Percentiles rank a stretch among this genome's conserved stretches.
phyloP scores from a whole-genome alignment of 352 stramenopile species.

The Pythium inflatum region DNA sequence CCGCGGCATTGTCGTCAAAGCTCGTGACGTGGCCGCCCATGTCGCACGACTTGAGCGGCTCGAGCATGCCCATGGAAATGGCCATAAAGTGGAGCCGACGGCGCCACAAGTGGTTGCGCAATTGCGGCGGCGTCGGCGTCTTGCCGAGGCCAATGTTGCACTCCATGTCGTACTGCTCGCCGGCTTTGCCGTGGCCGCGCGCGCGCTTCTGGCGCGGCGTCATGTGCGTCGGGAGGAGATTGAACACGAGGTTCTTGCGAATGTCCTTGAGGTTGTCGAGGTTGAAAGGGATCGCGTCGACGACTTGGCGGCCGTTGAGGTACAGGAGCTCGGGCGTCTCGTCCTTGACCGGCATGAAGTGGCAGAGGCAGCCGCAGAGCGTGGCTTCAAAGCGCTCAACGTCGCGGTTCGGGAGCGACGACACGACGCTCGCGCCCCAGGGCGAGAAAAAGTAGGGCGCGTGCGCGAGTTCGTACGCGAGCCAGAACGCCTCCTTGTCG shows the following conservation, averaged over 20 bases:
- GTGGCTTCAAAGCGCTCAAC: slow-evolving; percentile 55
- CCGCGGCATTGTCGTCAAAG: background rate
- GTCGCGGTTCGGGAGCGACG: slow-evolving; percentile 49
- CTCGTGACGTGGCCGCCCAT: slow-evolving; percentile 28
- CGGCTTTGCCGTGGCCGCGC: slow-evolving; percentile 19
- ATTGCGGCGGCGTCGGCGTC: slow-evolving; percentile 33
- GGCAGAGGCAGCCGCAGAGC: slow-evolving; percentile 65
- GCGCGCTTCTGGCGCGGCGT: slow-evolving; percentile 42
- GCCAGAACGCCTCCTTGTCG: slow-evolving; percentile 62
- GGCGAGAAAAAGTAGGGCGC: slow-evolving; percentile 66
- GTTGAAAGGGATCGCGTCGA: slow-evolving; percentile 5
- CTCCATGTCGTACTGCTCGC: slow-evolving; percentile 55
- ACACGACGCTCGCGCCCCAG: slow-evolving; percentile 58
- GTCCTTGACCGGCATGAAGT: slow-evolving; percentile 47
- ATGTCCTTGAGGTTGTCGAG: background rate
- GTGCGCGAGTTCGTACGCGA: slow-evolving; percentile 65
- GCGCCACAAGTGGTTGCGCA: slow-evolving; percentile 46
- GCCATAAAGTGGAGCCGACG: slow-evolving; percentile 51
- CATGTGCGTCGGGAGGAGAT: slow-evolving; percentile 56
- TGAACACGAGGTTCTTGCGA: slow-evolving; percentile 45
- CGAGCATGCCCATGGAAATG: slow-evolving; percentile 48
- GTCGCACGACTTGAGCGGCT: slow-evolving; percentile 48
- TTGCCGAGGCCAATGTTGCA: slow-evolving; percentile 55
- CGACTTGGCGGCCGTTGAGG: slow-evolving; percentile 49
- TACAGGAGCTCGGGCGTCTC: slow-evolving; percentile 47